Conservation (phyloP, 306 rosid genomes). For the Quillaja saponaria region DNA sequence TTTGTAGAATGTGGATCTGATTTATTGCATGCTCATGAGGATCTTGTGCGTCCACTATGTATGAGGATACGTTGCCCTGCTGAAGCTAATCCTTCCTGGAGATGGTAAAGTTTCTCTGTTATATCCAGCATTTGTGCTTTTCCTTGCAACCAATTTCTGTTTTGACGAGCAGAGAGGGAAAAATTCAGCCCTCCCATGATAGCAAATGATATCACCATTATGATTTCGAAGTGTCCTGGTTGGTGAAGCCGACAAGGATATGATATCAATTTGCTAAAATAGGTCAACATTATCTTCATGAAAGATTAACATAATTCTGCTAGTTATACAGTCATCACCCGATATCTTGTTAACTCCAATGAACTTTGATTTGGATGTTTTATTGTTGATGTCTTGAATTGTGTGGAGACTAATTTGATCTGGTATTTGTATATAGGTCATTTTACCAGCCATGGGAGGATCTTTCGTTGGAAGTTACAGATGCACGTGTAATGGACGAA, state of each 20-base stretch:
- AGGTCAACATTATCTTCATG: too few relatives aligned
- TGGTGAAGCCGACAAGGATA: too few relatives aligned
- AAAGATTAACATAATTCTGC: too few relatives aligned
- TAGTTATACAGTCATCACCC: too few relatives aligned
- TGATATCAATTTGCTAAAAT: too few relatives aligned
- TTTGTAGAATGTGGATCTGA: slow-evolving; percentile 41
- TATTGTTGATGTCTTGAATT: neutral
- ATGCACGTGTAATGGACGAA: slow-evolving; percentile 65
- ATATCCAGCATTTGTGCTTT: neutral
- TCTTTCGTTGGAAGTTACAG: slow-evolving; percentile 39
- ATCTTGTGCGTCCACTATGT: slow-evolving; percentile 49
- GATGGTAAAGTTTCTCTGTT: slow-evolving; percentile 60
- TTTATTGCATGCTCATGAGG: slow-evolving; percentile 31
- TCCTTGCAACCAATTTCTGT: neutral
- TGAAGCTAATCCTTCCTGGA: slow-evolving; percentile 86
- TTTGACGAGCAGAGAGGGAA: neutral
- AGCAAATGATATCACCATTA: too few relatives aligned
- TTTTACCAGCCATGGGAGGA: slow-evolving; percentile 72
- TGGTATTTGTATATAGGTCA: slow-evolving; percentile 50
- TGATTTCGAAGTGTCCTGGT: too few relatives aligned
- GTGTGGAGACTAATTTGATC: slow-evolving; percentile 5
- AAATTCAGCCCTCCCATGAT: neutral
- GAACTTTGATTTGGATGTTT: neutral
- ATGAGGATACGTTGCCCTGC: slow-evolving; percentile 64
- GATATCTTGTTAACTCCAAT: too few relatives aligned